These are phyloP conservation scores for Tulasnella sp. DNA, from an alignment of 768 basidiomycete genomes.

Conservation along the genomic window DNA sequence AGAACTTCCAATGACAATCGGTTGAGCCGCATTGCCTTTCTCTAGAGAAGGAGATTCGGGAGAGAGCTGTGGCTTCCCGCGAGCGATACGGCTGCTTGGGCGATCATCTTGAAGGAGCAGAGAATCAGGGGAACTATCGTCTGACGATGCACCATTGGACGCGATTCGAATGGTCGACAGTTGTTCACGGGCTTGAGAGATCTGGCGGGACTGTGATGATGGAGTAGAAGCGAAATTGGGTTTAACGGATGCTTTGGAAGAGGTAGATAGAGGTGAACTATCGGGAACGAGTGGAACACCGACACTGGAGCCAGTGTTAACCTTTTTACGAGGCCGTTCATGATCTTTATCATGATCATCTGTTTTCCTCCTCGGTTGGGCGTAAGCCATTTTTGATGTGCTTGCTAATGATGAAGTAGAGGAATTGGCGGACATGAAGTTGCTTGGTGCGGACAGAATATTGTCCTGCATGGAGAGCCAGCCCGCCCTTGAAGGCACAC, in stretches of 20 bases:
- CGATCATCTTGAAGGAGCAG: too few relatives aligned
- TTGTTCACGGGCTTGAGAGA: conserved; percentile 40
- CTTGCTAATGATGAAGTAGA: conserved; percentile 3
- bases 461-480: conserved; percentile 32
- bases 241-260: conserved; percentile 21
- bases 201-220: conserved; percentile 39
- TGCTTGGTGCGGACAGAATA: conserved; percentile 46
- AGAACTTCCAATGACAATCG: too few relatives aligned
- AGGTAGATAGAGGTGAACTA: conserved; percentile 17
- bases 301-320: conserved; percentile 29
- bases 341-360: conserved; percentile 29
- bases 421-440: conserved; percentile 35
- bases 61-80: too few relatives aligned
- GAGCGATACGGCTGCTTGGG: too few relatives aligned
- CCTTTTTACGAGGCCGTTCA: conserved; percentile 56
- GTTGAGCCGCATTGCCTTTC: too few relatives aligned
- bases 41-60: too few relatives aligned
- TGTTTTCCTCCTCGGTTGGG: conserved; percentile 23
- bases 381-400: background rate
- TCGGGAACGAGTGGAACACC: conserved; percentile 34
- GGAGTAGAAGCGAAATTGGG: conserved; percentile 33
- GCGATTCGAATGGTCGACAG: conserved; percentile 31
- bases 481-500: conserved; percentile 33
- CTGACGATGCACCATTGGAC: conserved; percentile 40
- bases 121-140: too few relatives aligned